A percentile compares a stretch with the other conserved stretches of the same genome.
These are phyloP conservation scores for Hysterium pulicare DNA, from an alignment of 2,329 filamentous ascomycete genomes.

Conservation along the genomic window DNA sequence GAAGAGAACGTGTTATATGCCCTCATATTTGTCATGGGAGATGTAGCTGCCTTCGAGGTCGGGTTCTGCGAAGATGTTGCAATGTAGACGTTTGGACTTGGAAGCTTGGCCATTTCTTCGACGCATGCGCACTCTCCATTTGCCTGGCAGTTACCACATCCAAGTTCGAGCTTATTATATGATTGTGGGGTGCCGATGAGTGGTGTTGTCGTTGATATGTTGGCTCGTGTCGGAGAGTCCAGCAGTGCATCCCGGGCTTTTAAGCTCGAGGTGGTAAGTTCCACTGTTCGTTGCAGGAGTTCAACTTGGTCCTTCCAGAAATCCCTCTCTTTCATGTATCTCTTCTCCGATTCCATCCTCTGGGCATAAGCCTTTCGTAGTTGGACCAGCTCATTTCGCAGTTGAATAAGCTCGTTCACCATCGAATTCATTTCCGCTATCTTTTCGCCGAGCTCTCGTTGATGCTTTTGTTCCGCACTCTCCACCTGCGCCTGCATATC, in stretches of 20 bases:
- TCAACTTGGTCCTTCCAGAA: constrained; percentile 13
- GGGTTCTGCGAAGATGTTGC: constrained; percentile 15
- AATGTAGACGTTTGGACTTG: constrained; percentile 18
- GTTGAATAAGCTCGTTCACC: constrained; percentile 12
- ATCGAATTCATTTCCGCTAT: constrained; percentile 10
- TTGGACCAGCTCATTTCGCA: constrained; percentile 8
- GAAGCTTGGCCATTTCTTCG: constrained; percentile 22
- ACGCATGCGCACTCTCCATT: constrained; percentile 32
- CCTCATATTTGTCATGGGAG: constrained; percentile 17
- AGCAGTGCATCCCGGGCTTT: constrained; percentile 9
- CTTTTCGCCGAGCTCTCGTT: constrained; percentile 5
- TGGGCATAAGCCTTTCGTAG: constrained; percentile 5
- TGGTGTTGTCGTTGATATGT: not conserved
- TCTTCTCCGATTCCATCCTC: constrained; percentile 10
- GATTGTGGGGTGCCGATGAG: constrained; percentile 2
- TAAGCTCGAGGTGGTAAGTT: constrained; percentile 8
- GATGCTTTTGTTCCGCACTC: constrained; percentile 8
- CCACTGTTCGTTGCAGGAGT: constrained; percentile 5
- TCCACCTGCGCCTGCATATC: constrained; percentile 52
- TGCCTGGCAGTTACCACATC: constrained; percentile 27
- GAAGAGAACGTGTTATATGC: constrained; percentile 6
- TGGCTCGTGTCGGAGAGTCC: constrained; percentile 12
- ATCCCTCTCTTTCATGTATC: constrained; percentile 11
- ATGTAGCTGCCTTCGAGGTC: constrained; percentile 2
- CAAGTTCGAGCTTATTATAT: constrained; percentile 12